Percentiles rank a stretch among this genome's conserved stretches.
phyloP scores from a whole-genome alignment of 257 asterid species.

The Cynanchum wilfordii region DNA sequence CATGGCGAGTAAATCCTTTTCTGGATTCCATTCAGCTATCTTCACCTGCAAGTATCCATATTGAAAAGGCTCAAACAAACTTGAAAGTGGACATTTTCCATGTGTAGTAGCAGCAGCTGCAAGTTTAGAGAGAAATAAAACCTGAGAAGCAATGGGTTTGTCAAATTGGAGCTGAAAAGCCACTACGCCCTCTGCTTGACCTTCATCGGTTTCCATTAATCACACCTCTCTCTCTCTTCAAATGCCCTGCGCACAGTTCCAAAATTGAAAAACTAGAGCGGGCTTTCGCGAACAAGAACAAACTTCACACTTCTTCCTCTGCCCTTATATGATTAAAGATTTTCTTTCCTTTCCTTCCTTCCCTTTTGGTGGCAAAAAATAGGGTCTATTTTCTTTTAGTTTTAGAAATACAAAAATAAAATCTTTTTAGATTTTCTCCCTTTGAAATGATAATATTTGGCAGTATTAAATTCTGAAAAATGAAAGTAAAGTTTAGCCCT shows the following conservation, averaged over 20 bases:
- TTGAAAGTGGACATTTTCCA: not conserved
- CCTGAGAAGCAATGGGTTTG: constrained; percentile 84
- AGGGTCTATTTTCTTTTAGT: no score
- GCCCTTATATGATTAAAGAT: no score
- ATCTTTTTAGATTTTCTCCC: no score
- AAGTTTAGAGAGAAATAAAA: constrained; percentile 3
- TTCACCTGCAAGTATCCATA: constrained; percentile 46
- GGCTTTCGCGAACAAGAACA: not conserved
- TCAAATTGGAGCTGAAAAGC: constrained; percentile 96
- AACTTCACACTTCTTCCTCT: not conserved
- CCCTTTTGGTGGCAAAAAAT: no score
- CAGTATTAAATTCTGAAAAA: no score
- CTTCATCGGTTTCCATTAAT: constrained; percentile 58
- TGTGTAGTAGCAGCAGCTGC: no score
- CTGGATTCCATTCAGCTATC: constrained; percentile 98
- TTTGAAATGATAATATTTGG: no score
- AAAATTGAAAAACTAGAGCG: not conserved
- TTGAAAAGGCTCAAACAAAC: constrained; percentile 12
- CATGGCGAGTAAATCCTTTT: constrained; percentile 89
- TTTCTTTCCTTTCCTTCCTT: no score
- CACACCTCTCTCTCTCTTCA: not conserved
- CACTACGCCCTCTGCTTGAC: constrained; percentile 32
- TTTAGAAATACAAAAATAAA: no score
- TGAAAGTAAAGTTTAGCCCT: no score
- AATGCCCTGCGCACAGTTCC: not conserved